phyloP scores from a whole-genome alignment of 2,329 filamentous ascomycete species.

The Pseudogymnoascus sp. region DNA sequence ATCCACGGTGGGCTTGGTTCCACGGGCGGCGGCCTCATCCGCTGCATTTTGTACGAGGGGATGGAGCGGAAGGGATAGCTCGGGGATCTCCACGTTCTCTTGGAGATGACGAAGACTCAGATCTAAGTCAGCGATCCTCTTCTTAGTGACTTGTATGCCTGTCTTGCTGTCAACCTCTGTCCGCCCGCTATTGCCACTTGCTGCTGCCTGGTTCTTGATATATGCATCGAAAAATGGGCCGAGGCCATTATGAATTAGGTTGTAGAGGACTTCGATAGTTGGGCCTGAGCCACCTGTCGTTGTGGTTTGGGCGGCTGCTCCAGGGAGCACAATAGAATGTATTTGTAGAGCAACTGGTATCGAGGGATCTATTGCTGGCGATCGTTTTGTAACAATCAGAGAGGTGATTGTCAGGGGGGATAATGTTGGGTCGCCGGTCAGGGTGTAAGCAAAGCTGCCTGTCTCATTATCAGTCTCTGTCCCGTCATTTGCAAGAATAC shows the following conservation, averaged over 20 bases:
- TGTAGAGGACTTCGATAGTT: conserved; percentile 76
- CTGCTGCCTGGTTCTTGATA: conserved; percentile 70
- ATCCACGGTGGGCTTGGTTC: conserved; percentile 66
- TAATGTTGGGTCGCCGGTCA: conserved; percentile 75
- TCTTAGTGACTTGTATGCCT: conserved; percentile 93
- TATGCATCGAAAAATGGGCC: conserved; percentile 97
- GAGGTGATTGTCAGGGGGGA: conserved; percentile 75
- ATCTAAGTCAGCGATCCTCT: conserved; percentile 90
- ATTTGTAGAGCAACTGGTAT: conserved; percentile 81
- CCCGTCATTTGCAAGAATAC: neutral
- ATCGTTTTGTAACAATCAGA: conserved; percentile 82
- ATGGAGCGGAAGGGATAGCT: conserved; percentile 79
- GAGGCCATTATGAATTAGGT: conserved; percentile 81
- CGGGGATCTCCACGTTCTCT: conserved; percentile 96
- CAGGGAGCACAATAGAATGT: conserved; percentile 86
- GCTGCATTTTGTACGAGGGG: conserved; percentile 80
- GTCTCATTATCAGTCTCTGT: conserved; percentile 22
- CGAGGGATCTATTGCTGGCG: conserved; percentile 76
- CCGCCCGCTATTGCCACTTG: conserved; percentile 60
- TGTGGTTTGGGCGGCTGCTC: conserved; percentile 63
- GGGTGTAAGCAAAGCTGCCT: conserved; percentile 51
- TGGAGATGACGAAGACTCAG: conserved; percentile 84
- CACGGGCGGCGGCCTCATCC: conserved; percentile 63
- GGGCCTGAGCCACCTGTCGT: conserved; percentile 62
- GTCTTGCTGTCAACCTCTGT: conserved; percentile 86